Conservation (phyloP, 495 filamentous ascomycete genomes). For the Choiromyces venosus region DNA sequence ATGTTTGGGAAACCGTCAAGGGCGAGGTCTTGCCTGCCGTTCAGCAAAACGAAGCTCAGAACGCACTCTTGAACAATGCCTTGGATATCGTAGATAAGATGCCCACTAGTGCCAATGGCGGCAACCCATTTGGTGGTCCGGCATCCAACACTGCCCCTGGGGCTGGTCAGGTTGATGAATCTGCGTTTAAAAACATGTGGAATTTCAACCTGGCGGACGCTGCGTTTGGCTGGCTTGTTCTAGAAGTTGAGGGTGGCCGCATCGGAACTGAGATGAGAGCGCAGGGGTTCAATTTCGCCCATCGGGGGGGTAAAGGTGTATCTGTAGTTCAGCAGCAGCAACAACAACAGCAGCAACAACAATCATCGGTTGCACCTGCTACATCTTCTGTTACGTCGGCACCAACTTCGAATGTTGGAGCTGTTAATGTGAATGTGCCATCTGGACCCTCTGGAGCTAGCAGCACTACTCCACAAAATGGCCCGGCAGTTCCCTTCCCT, state of each 20-base stretch:
- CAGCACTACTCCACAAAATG: conserved; percentile 30
- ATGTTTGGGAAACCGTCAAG: conserved; percentile 99
- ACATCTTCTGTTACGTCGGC: conserved; percentile 45
- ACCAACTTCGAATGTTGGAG: conserved; percentile 43
- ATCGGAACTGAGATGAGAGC: conserved; percentile 98
- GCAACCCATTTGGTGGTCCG: conserved; percentile 91
- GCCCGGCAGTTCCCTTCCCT: conserved; percentile 36
- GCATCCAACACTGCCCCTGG: conserved; percentile 56
- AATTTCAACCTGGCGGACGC: conserved; percentile 99
- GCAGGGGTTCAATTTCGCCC: conserved; percentile 98
- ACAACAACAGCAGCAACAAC: conserved; percentile 24
- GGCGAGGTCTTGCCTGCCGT: conserved; percentile 90
- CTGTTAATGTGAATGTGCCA: conserved; percentile 34
- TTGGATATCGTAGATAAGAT: conserved; percentile 90
- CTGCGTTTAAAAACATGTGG: conserved; percentile 99
- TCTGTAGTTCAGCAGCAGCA: conserved; percentile 34
- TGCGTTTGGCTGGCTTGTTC: conserved; percentile 89
- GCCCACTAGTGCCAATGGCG: conserved; percentile 87
- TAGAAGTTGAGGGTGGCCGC: conserved; percentile 87
- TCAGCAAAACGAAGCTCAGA: conserved; percentile 83
- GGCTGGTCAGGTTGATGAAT: conserved; percentile 91
- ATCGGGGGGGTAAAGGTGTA: conserved; percentile 61
- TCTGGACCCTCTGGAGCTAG: conserved; percentile 26
- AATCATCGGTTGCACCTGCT: conserved; percentile 43
- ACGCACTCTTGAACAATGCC: conserved; percentile 82